Conservation (phyloP, 768 basidiomycete species). For the Terana coerulea region DNA sequence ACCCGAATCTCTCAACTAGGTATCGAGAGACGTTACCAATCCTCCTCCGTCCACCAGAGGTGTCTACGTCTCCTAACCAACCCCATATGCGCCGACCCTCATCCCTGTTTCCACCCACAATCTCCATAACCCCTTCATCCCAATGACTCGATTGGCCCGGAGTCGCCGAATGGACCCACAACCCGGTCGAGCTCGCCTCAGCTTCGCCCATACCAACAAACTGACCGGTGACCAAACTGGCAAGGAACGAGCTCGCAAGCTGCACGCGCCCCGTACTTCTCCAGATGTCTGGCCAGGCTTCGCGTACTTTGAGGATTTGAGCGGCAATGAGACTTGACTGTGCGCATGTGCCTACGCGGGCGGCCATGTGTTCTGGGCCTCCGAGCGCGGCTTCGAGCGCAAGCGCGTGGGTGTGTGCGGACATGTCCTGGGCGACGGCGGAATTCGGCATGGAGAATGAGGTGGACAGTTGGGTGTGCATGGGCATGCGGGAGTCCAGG, state of each 20-base stretch:
- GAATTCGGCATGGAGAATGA: constrained; percentile 72
- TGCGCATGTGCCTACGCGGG: constrained; percentile 71
- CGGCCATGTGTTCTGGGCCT: constrained; percentile 73
- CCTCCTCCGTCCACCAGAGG: constrained; percentile 58
- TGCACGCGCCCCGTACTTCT: constrained; percentile 71
- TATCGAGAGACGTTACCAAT: constrained; percentile 69
- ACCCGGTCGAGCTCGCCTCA: constrained; percentile 73
- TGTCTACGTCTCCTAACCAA: constrained; percentile 83
- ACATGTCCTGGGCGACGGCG: constrained; percentile 75
- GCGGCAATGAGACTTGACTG: constrained; percentile 69
- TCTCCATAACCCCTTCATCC: constrained; percentile 77
- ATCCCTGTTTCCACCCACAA: constrained; percentile 72
- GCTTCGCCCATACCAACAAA: constrained; percentile 72
- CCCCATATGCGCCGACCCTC: constrained; percentile 68
- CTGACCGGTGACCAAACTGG: constrained; percentile 66
- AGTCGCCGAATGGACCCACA: constrained; percentile 55
- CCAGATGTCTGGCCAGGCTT: constrained; percentile 80
- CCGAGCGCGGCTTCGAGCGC: constrained; percentile 74
- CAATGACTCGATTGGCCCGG: constrained; percentile 41
- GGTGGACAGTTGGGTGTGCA: constrained; percentile 65
- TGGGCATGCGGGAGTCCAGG: constrained; percentile 65
- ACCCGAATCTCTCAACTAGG: constrained; percentile 76
- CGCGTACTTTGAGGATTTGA: constrained; percentile 74
- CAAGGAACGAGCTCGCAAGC: constrained; percentile 72
- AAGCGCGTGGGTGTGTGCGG: constrained; percentile 74